Base-by-base conservation (phyloP, 495 filamentous ascomycete genomes). In the Penicillium coffeae region DNA sequence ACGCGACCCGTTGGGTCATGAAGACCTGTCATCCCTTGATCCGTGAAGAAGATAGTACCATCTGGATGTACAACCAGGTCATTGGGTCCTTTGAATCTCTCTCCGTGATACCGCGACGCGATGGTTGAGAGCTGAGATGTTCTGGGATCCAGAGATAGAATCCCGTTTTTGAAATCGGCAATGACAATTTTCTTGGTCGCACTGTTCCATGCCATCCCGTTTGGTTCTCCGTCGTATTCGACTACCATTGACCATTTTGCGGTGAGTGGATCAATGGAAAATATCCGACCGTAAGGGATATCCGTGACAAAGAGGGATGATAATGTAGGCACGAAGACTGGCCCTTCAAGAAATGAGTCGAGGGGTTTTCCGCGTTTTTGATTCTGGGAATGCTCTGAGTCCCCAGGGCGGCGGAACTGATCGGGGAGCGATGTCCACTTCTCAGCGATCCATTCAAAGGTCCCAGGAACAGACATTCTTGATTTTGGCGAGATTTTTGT, bases 21-120 rank as follows among this genome's bases (percentile, higher is more conserved):
- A 44, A 66, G 54, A 20, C 63, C 63, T 3, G 63, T 66, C 32
- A 62, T 58, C 2, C 63, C 63, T 51, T 66, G 63, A 42, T 66
- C 60, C 6, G 63, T 66, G 43, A 66, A 66, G 37, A 59, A 66
- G 15, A 66, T 49, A 19, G 58, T 51, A 32, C 44, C 41, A 2
- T 52, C 54, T 13, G 60, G 60, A 5, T 49, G 51, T 9, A 66
- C 37, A 12, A 59, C 51, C 40, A 66, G 52, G 35, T 66, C 63
- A 44, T 66, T 66, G 37, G 47, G 57, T 9, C 63, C 63, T 52
- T 63, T 66, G 57, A 66, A 63, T 9, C 63, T 51, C 14, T 66
- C 63, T 3, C 63, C 45, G 32, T 66, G 60, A 10, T 60, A 60
- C 3, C 60, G 56, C 15, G 51, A 52, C 15, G 58, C 15, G 27